Evolutionary conservation across 371 early-diverging fungal genomes (phyloP).

Genomic region (Mucor irregularis): DNA sequence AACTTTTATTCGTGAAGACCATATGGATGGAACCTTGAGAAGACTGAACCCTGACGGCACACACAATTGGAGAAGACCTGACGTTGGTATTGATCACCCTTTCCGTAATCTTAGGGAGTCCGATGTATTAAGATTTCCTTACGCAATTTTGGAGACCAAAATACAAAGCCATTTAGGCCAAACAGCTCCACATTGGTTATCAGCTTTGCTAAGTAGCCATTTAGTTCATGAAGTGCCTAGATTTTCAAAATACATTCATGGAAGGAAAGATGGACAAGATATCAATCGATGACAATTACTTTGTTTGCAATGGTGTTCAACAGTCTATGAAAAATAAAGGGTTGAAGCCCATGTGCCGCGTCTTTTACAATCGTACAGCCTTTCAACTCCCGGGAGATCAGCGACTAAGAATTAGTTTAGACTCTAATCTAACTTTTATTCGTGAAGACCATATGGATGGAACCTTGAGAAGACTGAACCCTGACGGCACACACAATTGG

Average conservation of each 20-base stretch:
- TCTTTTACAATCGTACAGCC: slow-evolving; percentile 98
- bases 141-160: slow-evolving; percentile 98
- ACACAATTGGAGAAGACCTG: slow-evolving; percentile 91
- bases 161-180: slow-evolving; percentile 91
- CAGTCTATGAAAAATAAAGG: slow-evolving; percentile 68
- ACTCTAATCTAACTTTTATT: slow-evolving; percentile 96
- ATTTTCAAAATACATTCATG: slow-evolving; percentile 98
- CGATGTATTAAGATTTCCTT: slow-evolving; percentile 93
- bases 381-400: slow-evolving; percentile 99
- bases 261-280: slow-evolving; percentile 75
- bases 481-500: slow-evolving; percentile 79
- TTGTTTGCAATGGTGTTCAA: slow-evolving; percentile 84
- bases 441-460: slow-evolving; percentile 90
- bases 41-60: slow-evolving; percentile 28
- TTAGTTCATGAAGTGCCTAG: slow-evolving; percentile 97
- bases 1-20: slow-evolving; percentile 96
- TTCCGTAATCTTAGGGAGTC: slow-evolving; percentile 79
- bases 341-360: slow-evolving; percentile 86
- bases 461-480: slow-evolving; percentile 3
- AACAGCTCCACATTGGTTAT: slow-evolving; percentile 92
- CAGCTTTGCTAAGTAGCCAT: slow-evolving; percentile 80
- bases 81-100: slow-evolving; percentile 90
- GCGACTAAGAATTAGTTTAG: slow-evolving; percentile 94
- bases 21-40: slow-evolving; percentile 54
- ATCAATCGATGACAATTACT: slow-evolving; percentile 63